Conservation (phyloP, 2,329 filamentous ascomycete genomes). For the Scedosporium dehoogii region DNA sequence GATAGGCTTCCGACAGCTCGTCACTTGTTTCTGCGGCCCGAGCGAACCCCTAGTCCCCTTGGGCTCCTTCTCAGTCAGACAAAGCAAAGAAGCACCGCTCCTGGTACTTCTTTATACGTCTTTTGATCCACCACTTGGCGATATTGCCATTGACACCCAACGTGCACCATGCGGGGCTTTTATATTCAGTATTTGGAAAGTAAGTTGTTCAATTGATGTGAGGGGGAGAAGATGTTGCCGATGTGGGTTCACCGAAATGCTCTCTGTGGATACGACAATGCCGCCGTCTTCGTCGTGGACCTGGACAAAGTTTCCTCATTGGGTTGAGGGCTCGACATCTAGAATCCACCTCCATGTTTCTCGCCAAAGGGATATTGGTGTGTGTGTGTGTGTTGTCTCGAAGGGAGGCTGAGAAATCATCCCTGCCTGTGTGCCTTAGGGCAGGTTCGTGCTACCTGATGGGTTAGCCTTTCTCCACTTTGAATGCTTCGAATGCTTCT, state of each 20-base stretch:
- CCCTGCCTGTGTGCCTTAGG: not conserved
- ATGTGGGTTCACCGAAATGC: not conserved
- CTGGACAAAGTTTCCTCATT: not conserved
- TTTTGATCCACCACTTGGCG: not conserved
- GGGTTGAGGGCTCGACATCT: not conserved
- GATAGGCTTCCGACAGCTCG: conserved; percentile 10
- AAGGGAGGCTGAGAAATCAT: not conserved
- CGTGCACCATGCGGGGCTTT: conserved; percentile 48
- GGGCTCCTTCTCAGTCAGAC: not conserved
- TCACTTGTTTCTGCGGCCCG: conserved; percentile 10
- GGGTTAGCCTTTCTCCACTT: not conserved
- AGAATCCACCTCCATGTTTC: not conserved
- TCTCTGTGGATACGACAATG: not conserved
- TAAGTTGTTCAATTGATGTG: conserved; percentile 39
- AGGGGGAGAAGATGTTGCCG: not conserved
- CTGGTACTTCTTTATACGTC: conserved; percentile 8
- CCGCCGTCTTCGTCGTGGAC: not conserved
- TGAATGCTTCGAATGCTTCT: not conserved
- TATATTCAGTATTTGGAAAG: conserved; percentile 67
- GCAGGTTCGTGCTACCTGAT: not conserved
- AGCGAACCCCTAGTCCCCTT: conserved; percentile 7
- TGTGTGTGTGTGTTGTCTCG: not conserved
- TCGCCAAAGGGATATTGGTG: not conserved
- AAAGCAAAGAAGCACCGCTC: not conserved
- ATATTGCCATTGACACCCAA: conserved; percentile 16